phyloP scores from a whole-genome alignment of 257 asterid genomes.

The Solanum habrochaites region DNA sequence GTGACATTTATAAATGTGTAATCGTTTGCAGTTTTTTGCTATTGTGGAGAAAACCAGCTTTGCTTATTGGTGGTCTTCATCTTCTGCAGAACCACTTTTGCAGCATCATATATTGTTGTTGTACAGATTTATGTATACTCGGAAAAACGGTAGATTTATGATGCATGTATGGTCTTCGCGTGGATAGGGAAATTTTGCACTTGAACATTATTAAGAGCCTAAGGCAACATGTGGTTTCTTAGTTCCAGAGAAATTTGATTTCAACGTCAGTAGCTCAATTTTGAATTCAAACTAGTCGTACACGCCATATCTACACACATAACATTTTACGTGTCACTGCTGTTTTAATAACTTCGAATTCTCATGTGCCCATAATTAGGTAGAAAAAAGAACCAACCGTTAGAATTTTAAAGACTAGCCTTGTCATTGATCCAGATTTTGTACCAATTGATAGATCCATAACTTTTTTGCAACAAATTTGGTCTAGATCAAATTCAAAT shows the following conservation, averaged over 20 bases:
- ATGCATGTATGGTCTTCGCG: neutral
- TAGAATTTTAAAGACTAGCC: too few species aligned
- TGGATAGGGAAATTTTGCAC: neutral
- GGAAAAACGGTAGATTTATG: neutral
- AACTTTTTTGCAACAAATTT: neutral
- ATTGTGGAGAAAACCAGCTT: neutral
- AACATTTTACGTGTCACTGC: neutral
- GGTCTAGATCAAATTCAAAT: neutral
- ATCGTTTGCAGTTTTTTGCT: neutral
- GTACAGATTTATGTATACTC: neutral
- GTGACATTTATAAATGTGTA: neutral
- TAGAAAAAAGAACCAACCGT: neutral
- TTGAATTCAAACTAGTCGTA: neutral
- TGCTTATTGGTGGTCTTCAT: neutral
- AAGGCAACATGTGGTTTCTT: neutral
- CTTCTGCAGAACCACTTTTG: neutral
- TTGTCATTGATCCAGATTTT: neutral
- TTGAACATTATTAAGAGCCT: neutral
- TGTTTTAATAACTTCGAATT: neutral
- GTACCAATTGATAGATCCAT: neutral
- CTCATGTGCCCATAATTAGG: neutral
- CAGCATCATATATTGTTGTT: neutral
- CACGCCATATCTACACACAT: neutral
- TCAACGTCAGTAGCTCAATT: neutral
- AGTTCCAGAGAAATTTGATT: neutral